Conservation (phyloP, 352 stramenopile species). For the Phytophthora crassamura region DNA sequence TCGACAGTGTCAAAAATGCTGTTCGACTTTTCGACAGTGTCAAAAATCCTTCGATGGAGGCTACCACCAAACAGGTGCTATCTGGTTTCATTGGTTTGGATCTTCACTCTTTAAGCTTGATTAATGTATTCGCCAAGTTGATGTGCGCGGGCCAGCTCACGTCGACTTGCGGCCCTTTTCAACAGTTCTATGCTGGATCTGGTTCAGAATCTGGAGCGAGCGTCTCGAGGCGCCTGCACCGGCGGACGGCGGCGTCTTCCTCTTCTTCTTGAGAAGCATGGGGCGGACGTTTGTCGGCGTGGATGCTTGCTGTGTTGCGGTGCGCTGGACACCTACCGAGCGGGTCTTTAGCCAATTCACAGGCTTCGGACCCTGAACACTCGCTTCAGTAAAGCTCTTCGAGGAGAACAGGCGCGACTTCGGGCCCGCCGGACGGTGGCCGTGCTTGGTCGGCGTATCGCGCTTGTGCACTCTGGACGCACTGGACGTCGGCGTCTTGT, state of each 20-base stretch:
- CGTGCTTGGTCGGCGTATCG: constrained; percentile 52
- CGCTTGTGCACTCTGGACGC: constrained; percentile 61
- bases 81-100: no score
- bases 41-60: no score
- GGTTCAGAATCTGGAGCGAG: constrained; percentile 85
- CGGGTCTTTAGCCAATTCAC: constrained; percentile 86
- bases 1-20: no score
- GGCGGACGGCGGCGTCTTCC: constrained; percentile 65
- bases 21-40: no score
- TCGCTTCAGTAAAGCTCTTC: constrained; percentile 55
- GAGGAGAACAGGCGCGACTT: constrained; percentile 50
- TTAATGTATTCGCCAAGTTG: no score
- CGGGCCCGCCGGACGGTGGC: constrained; percentile 33
- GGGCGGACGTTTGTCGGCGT: constrained; percentile 47
- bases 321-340: constrained; percentile 45
- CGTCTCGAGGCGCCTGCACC: constrained; percentile 59
- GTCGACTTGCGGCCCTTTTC: constrained; percentile 53
- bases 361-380: constrained; percentile 38
- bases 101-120: no score
- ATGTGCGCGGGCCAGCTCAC: constrained; percentile 24
- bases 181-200: constrained; percentile 70
- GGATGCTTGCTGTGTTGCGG: constrained; percentile 33
- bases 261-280: constrained; percentile 52
- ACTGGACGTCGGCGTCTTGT: constrained; percentile 53
- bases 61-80: no score